These are phyloP conservation scores for Trichoderma semiorbis DNA, from an alignment of 2,329 filamentous ascomycete genomes.

Conservation along the genomic window DNA sequence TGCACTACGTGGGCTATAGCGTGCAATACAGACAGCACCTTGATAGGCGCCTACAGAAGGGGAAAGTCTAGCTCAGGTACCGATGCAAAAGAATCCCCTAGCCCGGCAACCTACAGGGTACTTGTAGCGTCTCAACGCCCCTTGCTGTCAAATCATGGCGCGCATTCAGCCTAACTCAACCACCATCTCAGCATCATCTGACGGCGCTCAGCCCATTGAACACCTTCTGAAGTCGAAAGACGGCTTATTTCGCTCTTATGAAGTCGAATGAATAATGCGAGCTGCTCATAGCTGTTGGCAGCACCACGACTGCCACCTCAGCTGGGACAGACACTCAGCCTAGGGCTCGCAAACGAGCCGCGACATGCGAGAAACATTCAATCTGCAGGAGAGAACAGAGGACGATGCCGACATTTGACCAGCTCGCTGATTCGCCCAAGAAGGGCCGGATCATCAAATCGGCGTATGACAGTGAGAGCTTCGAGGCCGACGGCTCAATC, in stretches of 20 bases:
- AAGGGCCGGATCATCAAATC: slow-evolving; percentile 60
- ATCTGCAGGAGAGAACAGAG: slow-evolving; percentile 20
- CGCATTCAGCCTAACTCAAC: slow-evolving; percentile 1
- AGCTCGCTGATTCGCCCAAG: slow-evolving; percentile 44
- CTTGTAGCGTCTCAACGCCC: background rate
- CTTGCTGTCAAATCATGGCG: background rate
- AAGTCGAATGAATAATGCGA: slow-evolving; percentile 5
- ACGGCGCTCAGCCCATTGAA: background rate
- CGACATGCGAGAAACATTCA: slow-evolving; percentile 24
- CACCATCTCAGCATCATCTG: slow-evolving; percentile 6
- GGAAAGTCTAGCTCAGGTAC: slow-evolving; percentile 2
- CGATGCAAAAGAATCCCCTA: background rate
- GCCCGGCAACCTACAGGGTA: background rate
- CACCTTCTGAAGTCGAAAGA: background rate
- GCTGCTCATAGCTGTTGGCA: slow-evolving; percentile 7
- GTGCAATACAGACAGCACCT: background rate
- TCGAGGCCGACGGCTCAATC: slow-evolving; percentile 79
- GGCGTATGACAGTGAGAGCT: slow-evolving; percentile 82
- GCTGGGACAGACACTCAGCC: background rate
- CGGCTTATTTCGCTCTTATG: background rate
- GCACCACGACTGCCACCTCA: slow-evolving; percentile 2
- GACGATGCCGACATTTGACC: slow-evolving; percentile 50
- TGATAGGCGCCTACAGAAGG: background rate
- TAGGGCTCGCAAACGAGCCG: slow-evolving; percentile 13
- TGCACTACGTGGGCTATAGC: background rate